These are phyloP conservation scores for Cutaneotrichosporon sp. DNA, from an alignment of 1,284 basidiomycete genomes.

Conservation along the genomic window DNA sequence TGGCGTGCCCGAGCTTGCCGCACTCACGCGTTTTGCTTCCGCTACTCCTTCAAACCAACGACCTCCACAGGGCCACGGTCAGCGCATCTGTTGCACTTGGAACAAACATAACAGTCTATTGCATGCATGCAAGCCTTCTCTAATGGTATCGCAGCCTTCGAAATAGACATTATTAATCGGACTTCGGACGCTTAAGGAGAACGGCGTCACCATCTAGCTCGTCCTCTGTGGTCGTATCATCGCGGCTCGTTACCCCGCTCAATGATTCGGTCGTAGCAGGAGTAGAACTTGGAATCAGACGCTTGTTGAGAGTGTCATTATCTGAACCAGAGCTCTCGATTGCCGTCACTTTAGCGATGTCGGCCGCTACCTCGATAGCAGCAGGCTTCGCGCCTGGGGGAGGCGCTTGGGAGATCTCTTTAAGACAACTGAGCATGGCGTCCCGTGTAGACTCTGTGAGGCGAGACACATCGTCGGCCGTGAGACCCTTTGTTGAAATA, in stretches of 20 bases:
- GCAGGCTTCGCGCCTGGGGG: slow-evolving; percentile 3
- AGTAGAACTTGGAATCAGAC: background rate
- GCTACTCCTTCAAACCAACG: no score
- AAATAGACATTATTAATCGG: background rate
- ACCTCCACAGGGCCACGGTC: background rate
- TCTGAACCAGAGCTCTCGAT: background rate
- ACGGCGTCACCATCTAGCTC: slow-evolving; percentile 49
- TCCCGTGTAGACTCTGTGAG: slow-evolving; percentile 50
- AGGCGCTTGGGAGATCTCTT: slow-evolving; percentile 35
- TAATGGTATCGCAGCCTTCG: no score
- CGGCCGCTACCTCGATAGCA: background rate
- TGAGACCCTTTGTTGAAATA: slow-evolving; percentile 51
- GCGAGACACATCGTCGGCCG: slow-evolving; percentile 48
- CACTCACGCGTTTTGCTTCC: slow-evolving; percentile 1
- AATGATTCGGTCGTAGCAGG: background rate
- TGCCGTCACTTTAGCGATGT: background rate
- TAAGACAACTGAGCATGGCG: slow-evolving; percentile 49
- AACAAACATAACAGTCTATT: no score
- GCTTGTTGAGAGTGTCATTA: background rate
- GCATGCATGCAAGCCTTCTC: slow-evolving; percentile 2
- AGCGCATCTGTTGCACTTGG: no score
- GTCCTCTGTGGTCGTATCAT: slow-evolving; percentile 41
- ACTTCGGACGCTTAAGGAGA: slow-evolving; percentile 38
- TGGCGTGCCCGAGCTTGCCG: background rate
- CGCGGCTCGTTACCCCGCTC: slow-evolving; percentile 11